phyloP scores from a whole-genome alignment of 192 early-diverging fungal genomes.

The Chytriomyces sp. region DNA sequence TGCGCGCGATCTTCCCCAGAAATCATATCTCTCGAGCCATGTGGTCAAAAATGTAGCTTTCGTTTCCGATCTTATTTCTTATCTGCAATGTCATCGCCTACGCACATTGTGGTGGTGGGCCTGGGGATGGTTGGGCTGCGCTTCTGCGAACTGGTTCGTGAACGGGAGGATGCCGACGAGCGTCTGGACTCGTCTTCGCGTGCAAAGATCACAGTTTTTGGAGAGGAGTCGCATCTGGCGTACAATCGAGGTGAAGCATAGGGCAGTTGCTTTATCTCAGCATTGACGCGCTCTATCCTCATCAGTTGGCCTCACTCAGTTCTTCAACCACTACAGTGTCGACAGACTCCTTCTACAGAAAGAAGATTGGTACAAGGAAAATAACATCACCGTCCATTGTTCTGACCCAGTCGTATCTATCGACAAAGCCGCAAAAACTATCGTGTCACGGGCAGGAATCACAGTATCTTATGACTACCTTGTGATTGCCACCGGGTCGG shows the following conservation, averaged over 20 bases:
- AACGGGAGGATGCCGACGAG: slow-evolving; percentile 53
- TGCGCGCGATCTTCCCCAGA: too few species aligned
- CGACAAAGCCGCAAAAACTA: slow-evolving; percentile 38
- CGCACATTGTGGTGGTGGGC: slow-evolving; percentile 59
- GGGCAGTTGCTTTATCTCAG: slow-evolving; percentile 11
- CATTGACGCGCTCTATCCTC: background rate
- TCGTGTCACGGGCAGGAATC: slow-evolving; percentile 32
- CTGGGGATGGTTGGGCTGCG: slow-evolving; percentile 71
- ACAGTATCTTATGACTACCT: slow-evolving; percentile 54
- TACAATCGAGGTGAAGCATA: slow-evolving; percentile 54
- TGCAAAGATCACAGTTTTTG: slow-evolving; percentile 57
- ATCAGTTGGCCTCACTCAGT: slow-evolving; percentile 62
- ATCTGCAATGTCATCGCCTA: too few species aligned
- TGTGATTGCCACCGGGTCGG: slow-evolving; percentile 64
- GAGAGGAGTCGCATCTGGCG: slow-evolving; percentile 60
- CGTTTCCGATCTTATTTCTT: too few species aligned
- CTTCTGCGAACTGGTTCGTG: slow-evolving; percentile 65
- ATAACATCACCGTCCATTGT: slow-evolving; percentile 44
- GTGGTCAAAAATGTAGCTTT: too few species aligned
- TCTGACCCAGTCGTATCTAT: slow-evolving; percentile 47
- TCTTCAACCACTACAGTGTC: slow-evolving; percentile 56
- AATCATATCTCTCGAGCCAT: too few species aligned
- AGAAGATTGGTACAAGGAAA: slow-evolving; percentile 55
- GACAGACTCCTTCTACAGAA: slow-evolving; percentile 50
- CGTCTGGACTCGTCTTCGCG: slow-evolving; percentile 28